Evolutionary conservation across 2,329 filamentous ascomycete genomes (phyloP), one percentile per base, ranked within the genome.

Genomic region (Monosporascus sp.): DNA sequence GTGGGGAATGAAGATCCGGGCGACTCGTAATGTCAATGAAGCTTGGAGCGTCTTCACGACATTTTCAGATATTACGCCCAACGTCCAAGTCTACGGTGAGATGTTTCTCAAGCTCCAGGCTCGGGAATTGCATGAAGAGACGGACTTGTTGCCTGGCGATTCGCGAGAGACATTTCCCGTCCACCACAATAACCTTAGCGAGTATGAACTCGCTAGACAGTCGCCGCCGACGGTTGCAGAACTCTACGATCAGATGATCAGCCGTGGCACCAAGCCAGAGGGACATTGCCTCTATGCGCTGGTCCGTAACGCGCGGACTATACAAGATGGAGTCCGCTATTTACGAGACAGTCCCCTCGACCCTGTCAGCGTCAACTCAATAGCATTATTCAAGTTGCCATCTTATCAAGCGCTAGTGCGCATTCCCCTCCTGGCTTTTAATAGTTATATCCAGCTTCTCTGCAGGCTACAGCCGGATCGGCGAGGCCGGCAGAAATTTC

Each of bases 121-220:
- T 6, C 64, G 61, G 3, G 57, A 62, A 4, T 60, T 67, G 24
- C 55, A 62, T 18, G 48, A 59, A 3, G 61, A 62, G 17, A 60
- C 65, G 45, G 62, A 52, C 25, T 54, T 74, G 15, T 63, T 81
- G 2, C 82, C 86, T 6, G 87, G 87, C 14, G 86, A 89, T 59
- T 73, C 72, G 39, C 75, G 69, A 55, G 82, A 86, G 62, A 71
- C 78, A 8, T 69, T 77, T 14, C 74, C 80, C 1, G 75, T 82
- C 20, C 70, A 84, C 20, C 76, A 81, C 51, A 70, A 72, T 67
- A 88, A 77, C 66, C 78, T 76, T 62, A 87, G 76, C 54, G 78
- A 84, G n/a, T 81, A 84, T 51, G 86, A 88, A 53, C 82, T 81
- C 58, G 78, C 82, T 39, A 76, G 82, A n/a, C 71, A 83, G 44